Base-by-base conservation (phyloP, 2,329 filamentous ascomycete species). In the Aureobasidium pullulans region DNA sequence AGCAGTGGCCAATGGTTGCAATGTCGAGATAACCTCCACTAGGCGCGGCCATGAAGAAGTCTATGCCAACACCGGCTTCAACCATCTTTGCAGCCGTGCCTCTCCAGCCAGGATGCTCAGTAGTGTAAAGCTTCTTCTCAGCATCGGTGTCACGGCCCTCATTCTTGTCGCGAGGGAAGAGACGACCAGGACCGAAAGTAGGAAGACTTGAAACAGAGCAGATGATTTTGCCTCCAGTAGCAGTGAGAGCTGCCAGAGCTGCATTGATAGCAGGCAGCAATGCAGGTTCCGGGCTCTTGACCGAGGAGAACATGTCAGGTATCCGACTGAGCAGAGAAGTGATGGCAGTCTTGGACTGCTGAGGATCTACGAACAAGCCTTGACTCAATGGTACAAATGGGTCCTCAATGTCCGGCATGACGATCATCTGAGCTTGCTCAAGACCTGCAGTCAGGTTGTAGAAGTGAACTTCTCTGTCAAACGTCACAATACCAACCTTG, bases 381-480 rank as follows among this genome's bases (percentile, higher is more conserved):
- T 96, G 89, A 63, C 89, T 90, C 16, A 99, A 79, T 2, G 94
- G 92, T 15, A 97, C 85, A 71, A 99, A 99, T 0, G 94, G 94
- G 65, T 99, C 94, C 68, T 97, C 92, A 50, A 99, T 82, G 70
- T 99, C 94, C 3, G 94, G 89, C 90, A 99, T 96, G 53, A 99
- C 92, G 79, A 99, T 84, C 90, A 99, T 96, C 70, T 99, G 94
- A 9, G 94, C 90, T 74, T 91, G 86, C 59, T 94, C 87, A 43
- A 96, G 78, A 42, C 81, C 81, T 39, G 90, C 75, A 68, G 86
- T 90, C 67, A 96, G 85, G 69, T 97, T 97, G 79, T 97, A 99
- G 72, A 97, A 99, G 71, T 99, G 94, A 61, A 99, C 88, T 67
- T 96, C 91, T 73, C 90, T 93, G 77, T 99, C 94, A 71, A 88